A percentile compares a stretch with the other conserved stretches of the same genome.
Evolutionary conservation across 2,329 filamentous ascomycete species (phyloP).

Genomic region (Hysterium pulicare): DNA sequence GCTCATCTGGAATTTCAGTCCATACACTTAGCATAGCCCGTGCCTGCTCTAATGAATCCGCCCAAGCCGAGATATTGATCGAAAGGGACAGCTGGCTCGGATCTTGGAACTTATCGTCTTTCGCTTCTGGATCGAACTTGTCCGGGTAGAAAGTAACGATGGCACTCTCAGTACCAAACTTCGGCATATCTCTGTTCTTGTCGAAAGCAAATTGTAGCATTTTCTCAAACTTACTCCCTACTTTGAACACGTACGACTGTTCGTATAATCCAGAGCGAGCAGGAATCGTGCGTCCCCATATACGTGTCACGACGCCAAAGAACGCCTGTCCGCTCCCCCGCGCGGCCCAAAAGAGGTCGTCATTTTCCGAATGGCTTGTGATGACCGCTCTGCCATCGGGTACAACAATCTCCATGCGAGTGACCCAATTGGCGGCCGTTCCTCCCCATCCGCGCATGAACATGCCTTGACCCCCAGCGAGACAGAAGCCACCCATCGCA

Average conservation of each 20-base stretch:
- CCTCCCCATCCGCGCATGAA: slow-evolving; percentile 27
- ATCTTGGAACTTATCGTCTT: not conserved
- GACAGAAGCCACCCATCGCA: slow-evolving; percentile 20
- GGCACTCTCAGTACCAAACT: slow-evolving; percentile 5
- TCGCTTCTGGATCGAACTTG: no score
- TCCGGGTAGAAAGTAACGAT: slow-evolving; percentile 5
- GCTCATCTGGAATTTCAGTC: slow-evolving; percentile 2
- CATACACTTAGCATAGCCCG: slow-evolving; percentile 4
- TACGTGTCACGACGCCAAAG: slow-evolving; percentile 17
- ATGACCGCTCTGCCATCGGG: slow-evolving; percentile 25
- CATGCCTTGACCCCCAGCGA: slow-evolving; percentile 27
- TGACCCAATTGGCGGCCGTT: slow-evolving; percentile 19
- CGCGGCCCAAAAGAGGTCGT: slow-evolving; percentile 38
- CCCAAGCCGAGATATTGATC: slow-evolving; percentile 3
- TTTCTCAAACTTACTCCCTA: slow-evolving; percentile 5
- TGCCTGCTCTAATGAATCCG: slow-evolving; percentile 6
- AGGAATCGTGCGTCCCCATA: slow-evolving; percentile 15
- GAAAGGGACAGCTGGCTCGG: not conserved
- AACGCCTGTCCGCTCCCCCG: slow-evolving; percentile 31
- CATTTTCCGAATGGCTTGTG: slow-evolving; percentile 21
- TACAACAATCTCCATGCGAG: slow-evolving; percentile 28
- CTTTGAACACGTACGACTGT: slow-evolving; percentile 2
- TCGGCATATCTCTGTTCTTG: slow-evolving; percentile 5
- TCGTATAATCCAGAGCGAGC: not conserved
- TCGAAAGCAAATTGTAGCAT: slow-evolving; percentile 8